Evolutionary conservation across 805 yeast species (phyloP).

Genomic region (Candida ulmi): DNA sequence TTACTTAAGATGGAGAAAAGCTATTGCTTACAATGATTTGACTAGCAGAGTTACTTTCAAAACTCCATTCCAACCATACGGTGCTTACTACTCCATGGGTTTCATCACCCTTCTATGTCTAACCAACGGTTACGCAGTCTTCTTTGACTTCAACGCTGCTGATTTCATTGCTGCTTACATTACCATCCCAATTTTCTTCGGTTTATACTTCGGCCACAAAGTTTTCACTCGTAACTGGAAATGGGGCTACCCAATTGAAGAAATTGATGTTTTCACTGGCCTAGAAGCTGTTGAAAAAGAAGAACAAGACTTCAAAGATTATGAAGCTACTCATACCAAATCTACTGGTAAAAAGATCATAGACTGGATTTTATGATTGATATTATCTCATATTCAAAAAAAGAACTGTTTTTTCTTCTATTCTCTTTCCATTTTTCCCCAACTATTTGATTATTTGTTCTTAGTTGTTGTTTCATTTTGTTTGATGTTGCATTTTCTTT

Average conservation of each 20-base stretch:
- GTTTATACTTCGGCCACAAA: constrained; percentile 55
- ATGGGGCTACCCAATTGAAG: constrained; percentile 46
- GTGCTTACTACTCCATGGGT: constrained; percentile 48
- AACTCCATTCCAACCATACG: constrained; percentile 51
- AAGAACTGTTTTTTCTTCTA: too few species aligned
- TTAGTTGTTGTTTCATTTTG: background rate
- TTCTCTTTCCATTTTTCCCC: too few species aligned
- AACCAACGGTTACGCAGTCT: constrained; percentile 71
- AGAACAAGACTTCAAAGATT: constrained; percentile 12
- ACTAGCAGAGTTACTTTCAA: constrained; percentile 53
- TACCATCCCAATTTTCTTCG: constrained; percentile 52
- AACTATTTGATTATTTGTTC: too few species aligned
- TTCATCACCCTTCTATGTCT: constrained; percentile 48
- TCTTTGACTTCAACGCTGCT: constrained; percentile 34
- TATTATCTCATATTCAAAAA: background rate
- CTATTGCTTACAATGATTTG: constrained; percentile 46
- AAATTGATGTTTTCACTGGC: constrained; percentile 57
- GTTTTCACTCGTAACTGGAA: constrained; percentile 37
- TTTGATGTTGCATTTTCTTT: too few species aligned
- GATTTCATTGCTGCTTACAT: constrained; percentile 71
- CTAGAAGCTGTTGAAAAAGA: constrained; percentile 51
- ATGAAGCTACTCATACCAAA: constrained; percentile 6
- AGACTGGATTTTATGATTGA: constrained; percentile 17
- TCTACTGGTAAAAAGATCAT: constrained; percentile 12
- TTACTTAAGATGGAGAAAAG: constrained; percentile 65